These are phyloP conservation scores for Chaetomium globosum DNA, from an alignment of 2,329 filamentous ascomycete genomes.

Conservation along the genomic window DNA sequence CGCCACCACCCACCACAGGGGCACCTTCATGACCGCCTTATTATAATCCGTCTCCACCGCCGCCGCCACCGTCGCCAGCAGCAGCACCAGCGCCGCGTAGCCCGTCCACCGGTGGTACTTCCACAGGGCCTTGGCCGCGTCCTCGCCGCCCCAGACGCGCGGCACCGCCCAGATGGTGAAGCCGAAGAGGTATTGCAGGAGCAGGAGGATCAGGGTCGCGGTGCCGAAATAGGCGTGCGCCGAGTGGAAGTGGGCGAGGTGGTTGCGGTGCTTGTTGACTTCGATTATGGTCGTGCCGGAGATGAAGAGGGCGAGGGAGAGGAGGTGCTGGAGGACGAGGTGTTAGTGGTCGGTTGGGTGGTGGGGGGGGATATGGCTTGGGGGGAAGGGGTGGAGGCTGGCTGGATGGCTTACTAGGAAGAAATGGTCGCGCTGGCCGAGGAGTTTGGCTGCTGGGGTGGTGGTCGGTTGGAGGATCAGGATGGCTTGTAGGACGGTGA, in stretches of 20 bases:
- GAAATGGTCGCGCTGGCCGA: constrained; percentile 65
- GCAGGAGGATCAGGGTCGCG: constrained; percentile 68
- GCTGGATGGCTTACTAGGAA: constrained; percentile 47
- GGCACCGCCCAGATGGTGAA: constrained; percentile 81
- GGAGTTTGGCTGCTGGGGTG: constrained; percentile 70
- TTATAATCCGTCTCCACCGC: constrained; percentile 79
- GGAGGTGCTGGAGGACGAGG: constrained; percentile 50
- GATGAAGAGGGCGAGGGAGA: constrained; percentile 64
- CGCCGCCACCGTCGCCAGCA: constrained; percentile 72
- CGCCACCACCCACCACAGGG: constrained; percentile 74
- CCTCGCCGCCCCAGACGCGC: constrained; percentile 72
- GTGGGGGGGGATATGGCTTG: background rate
- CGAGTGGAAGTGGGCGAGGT: constrained; percentile 74
- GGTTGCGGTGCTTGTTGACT: constrained; percentile 76
- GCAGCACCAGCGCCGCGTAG: constrained; percentile 70
- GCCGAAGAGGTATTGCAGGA: constrained; percentile 75
- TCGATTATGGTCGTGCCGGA: constrained; percentile 73
- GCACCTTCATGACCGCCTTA: constrained; percentile 66
- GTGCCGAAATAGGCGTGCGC: constrained; percentile 83
- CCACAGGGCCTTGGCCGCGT: constrained; percentile 79
- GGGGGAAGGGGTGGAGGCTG: background rate
- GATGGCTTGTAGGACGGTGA: constrained; percentile 77
- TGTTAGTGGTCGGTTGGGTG: background rate
- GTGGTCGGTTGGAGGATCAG: constrained; percentile 87
- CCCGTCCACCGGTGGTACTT: constrained; percentile 84